Evolutionary conservation across 768 basidiomycete genomes (phyloP).

Genomic region (Lactarius hatsudake): DNA sequence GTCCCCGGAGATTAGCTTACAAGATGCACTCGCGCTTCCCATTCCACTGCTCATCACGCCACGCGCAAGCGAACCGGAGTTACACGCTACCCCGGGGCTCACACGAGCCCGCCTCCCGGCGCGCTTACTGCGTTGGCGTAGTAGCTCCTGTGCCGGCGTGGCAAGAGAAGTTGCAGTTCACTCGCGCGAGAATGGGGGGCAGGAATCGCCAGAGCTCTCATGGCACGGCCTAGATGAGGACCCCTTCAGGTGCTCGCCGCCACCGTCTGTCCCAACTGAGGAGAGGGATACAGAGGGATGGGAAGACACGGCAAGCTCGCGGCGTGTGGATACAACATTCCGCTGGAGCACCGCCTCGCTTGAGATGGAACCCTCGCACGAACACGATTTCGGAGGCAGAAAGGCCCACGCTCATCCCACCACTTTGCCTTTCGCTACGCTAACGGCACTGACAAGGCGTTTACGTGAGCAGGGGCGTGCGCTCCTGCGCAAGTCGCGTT

Average conservation of each 20-base stretch:
- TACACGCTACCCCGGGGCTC: not conserved
- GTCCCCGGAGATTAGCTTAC: slow-evolving; percentile 19
- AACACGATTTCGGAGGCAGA: not conserved
- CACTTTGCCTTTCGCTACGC: not conserved
- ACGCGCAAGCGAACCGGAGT: slow-evolving; percentile 8
- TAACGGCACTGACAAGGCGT: slow-evolving; percentile 13
- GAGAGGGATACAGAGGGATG: not conserved
- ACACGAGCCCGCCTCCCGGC: slow-evolving; percentile 8
- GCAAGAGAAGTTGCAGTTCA: not conserved
- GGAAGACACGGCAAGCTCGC: slow-evolving; percentile 14
- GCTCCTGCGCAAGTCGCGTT: slow-evolving; percentile 24
- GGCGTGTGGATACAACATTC: slow-evolving; percentile 21
- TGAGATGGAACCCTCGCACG: slow-evolving; percentile 2
- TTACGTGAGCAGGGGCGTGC: slow-evolving; percentile 21
- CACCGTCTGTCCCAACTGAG: slow-evolving; percentile 11
- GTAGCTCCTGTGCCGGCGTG: not conserved
- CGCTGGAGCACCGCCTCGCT: slow-evolving; percentile 26
- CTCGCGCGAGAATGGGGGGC: not conserved
- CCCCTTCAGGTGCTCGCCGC: slow-evolving; percentile 23
- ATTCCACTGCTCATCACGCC: slow-evolving; percentile 26
- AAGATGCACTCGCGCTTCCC: slow-evolving; percentile 25
- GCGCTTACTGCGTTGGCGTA: slow-evolving; percentile 20
- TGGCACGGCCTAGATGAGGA: slow-evolving; percentile 26
- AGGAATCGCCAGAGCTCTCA: slow-evolving; percentile 16
- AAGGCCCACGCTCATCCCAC: not conserved